These are phyloP conservation scores for Fagus sylvatica DNA, from an alignment of 306 rosid species.

Conservation along the genomic window DNA sequence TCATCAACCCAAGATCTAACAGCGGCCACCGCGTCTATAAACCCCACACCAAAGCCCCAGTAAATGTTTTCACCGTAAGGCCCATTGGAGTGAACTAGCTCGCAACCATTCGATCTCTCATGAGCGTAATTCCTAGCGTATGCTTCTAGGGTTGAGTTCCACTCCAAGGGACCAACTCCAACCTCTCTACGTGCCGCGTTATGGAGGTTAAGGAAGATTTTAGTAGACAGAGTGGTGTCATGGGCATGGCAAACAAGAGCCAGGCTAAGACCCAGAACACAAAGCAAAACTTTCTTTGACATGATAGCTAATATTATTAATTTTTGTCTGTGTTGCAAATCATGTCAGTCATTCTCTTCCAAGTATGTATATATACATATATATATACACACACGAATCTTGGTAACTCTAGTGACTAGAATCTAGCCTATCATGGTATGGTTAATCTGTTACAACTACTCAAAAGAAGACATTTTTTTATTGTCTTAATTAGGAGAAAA, in stretches of 20 bases:
- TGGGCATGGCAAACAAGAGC: conserved; percentile 1
- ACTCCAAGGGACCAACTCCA: neutral
- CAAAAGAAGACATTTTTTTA: neutral
- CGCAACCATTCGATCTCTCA: neutral
- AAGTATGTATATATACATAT: neutral
- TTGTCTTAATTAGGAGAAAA: no score
- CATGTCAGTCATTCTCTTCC: neutral
- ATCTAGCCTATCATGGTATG: no score
- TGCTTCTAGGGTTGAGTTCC: neutral
- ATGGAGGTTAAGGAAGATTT: neutral
- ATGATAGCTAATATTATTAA: neutral
- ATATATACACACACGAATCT: neutral
- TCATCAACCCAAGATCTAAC: neutral
- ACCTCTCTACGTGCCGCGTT: neutral
- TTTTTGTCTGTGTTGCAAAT: neutral
- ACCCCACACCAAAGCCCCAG: neutral
- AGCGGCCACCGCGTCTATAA: neutral
- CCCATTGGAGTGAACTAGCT: neutral
- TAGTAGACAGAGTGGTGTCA: neutral
- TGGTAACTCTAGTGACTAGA: no score
- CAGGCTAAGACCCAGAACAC: neutral
- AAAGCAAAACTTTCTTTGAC: neutral
- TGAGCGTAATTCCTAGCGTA: neutral
- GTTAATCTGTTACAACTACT: neutral
- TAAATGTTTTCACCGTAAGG: conserved; percentile 1